Base-by-base conservation (phyloP, 176 grass and related monocot species). In the Zizania latifolia region DNA sequence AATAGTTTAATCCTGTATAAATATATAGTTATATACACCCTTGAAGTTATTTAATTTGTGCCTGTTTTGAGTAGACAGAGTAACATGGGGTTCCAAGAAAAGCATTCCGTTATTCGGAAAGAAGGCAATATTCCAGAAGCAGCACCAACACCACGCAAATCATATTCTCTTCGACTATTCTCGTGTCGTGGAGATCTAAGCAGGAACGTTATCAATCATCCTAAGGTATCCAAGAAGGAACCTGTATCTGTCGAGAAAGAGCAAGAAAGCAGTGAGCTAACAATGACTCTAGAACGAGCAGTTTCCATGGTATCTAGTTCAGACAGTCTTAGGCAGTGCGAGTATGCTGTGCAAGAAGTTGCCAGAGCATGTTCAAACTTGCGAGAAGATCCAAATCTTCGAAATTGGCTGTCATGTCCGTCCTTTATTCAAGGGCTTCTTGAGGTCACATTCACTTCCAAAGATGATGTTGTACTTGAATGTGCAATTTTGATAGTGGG, bases 61-160 rank as follows among this genome's bases (percentile, higher is more conserved):
- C 75, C 67, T 84, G 82, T 99, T 97, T 80, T 99, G 91, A 88
- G 87, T 99, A 99, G 95, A 99, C 95, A 99, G 95, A 88, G 87
- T 86, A 86, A 92, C 83, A 86, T 82, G 78, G 82, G 84, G 81
- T 72, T 88, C 78, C 82, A 76, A 80, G 86, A 84, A 69, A 92
- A 77, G 53, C 72, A 80, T 58, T 46, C 23, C 5, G 22, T 60
- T 48, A 66, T 70, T 77, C 48, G 1, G 67, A 81, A 88, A 85
- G 89, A 79, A 39, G 54, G 68, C 30, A 30, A 36, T n/a, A 35
- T 78, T 78, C 63, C 54, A 77, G 68, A 66, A 74, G 79, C 58
- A 76, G 38, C 62, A 48, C 79, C 72, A 58, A 34, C 87, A 19
- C 85, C 82, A 28, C 76, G 82, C 40, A 94, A 88, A 72, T 84